Percentiles rank a stretch among this genome's conserved stretches.
These are phyloP conservation scores for Paraleonurus japonicus DNA, from an alignment of 257 asterid genomes.

Conservation along the genomic window DNA sequence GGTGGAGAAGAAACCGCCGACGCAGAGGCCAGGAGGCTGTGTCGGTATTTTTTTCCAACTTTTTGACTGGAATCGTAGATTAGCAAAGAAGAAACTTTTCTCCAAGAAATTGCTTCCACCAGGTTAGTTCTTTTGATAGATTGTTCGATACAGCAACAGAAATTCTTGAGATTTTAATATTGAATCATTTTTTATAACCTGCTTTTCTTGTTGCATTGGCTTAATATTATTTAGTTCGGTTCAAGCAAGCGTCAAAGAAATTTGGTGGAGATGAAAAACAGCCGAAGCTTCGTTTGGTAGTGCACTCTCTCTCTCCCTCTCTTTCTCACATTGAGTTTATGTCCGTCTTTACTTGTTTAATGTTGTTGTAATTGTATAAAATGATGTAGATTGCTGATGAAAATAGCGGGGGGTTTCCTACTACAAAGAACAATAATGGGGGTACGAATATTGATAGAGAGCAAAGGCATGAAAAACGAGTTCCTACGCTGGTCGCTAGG, in stretches of 20 bases:
- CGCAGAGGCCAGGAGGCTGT: slow-evolving; percentile 81
- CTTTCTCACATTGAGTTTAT: neutral
- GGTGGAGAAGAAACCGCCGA: slow-evolving; percentile 77
- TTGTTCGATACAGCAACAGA: neutral
- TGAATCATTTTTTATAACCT: slow-evolving; percentile 19
- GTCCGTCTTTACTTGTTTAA: neutral
- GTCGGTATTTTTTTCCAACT: slow-evolving; percentile 86
- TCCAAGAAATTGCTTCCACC: slow-evolving; percentile 83
- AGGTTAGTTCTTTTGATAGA: slow-evolving; percentile 41
- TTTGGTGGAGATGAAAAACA: slow-evolving; percentile 82
- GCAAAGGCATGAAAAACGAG: slow-evolving; percentile 49
- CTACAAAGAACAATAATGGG: slow-evolving; percentile 38
- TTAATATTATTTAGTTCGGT: slow-evolving; percentile 59
- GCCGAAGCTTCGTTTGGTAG: slow-evolving; percentile 87
- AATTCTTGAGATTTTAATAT: neutral
- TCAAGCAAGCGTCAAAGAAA: slow-evolving; percentile 65
- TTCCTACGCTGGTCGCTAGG: slow-evolving; percentile 86
- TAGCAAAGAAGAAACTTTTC: slow-evolving; percentile 79
- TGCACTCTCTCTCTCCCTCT: slow-evolving; percentile 3
- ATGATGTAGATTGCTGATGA: slow-evolving; percentile 83
- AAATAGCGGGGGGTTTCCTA: slow-evolving; percentile 88
- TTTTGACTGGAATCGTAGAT: slow-evolving; percentile 88
- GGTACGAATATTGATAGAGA: slow-evolving; percentile 32
- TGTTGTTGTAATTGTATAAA: slow-evolving; percentile 14
- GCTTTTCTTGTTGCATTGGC: slow-evolving; percentile 30